These are phyloP conservation scores for Pseudomonodictys pantanalensis DNA, from an alignment of 495 filamentous ascomycete species.

Conservation along the genomic window DNA sequence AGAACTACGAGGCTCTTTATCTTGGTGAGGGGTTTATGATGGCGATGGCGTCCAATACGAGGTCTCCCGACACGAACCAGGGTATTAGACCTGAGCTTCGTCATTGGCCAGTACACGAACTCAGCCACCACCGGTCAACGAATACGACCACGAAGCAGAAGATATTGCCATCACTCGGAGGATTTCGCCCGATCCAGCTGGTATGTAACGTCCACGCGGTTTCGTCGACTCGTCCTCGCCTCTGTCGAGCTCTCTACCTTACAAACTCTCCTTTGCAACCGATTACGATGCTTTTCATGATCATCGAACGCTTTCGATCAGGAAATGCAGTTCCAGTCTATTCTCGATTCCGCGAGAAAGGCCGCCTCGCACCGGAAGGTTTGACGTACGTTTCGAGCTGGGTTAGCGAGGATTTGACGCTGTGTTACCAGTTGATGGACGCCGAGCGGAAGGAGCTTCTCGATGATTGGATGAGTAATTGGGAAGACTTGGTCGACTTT, in stretches of 20 bases:
- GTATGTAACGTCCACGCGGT: too few species aligned
- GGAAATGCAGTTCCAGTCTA: constrained; percentile 7
- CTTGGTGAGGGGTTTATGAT: not conserved
- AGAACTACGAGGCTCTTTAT: too few species aligned
- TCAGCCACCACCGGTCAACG: not conserved
- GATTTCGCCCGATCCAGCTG: too few species aligned
- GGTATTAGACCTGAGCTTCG: not conserved
- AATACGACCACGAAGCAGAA: not conserved
- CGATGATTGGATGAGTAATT: constrained; percentile 22
- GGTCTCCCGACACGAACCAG: not conserved
- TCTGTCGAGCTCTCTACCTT: too few species aligned
- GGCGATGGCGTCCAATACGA: not conserved
- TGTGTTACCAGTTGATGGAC: constrained; percentile 22
- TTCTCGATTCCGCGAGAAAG: constrained; percentile 9
- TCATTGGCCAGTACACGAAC: not conserved
- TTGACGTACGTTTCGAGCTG: constrained; percentile 21
- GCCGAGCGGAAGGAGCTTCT: constrained; percentile 8
- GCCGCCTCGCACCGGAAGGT: constrained; percentile 14
- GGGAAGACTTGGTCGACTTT: constrained; percentile 19
- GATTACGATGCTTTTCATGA: constrained; percentile 17
- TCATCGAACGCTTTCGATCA: constrained; percentile 10
- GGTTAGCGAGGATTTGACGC: constrained; percentile 17
- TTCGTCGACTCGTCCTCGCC: too few species aligned
- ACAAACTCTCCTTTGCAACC: not conserved
- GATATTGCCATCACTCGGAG: too few species aligned